Evolutionary conservation across 2,329 filamentous ascomycete genomes (phyloP).

Genomic region (Microcera coccophila): DNA sequence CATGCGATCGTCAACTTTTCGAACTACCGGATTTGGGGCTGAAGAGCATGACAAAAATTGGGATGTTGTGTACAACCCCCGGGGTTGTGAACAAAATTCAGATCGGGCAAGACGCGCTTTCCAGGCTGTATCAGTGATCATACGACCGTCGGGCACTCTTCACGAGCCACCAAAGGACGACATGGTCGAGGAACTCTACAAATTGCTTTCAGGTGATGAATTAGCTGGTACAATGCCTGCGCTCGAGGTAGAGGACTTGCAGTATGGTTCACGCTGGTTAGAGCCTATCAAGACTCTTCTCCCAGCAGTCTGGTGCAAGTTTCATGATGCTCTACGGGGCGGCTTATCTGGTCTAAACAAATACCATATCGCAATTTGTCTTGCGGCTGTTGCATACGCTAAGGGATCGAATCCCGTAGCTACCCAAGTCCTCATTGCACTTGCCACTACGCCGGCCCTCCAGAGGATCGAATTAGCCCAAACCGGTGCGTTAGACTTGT

Average conservation of each 20-base stretch:
- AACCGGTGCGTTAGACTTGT: neutral
- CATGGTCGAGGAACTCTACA: neutral
- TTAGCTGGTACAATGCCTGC: neutral
- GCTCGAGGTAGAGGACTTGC: neutral
- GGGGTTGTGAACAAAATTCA: conserved; percentile 2
- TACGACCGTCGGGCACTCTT: conserved; percentile 5
- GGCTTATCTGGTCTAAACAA: neutral
- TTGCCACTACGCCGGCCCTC: neutral
- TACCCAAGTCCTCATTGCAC: neutral
- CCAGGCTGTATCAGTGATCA: conserved; percentile 1
- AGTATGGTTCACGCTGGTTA: neutral
- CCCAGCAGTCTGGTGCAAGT: neutral
- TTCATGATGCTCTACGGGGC: neutral
- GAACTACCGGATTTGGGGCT: conserved; percentile 17
- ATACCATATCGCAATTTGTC: neutral
- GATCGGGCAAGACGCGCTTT: neutral
- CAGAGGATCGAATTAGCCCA: neutral
- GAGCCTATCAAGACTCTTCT: neutral
- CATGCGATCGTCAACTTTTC: conserved; percentile 7
- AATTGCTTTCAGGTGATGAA: neutral
- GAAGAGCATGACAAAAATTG: conserved; percentile 11
- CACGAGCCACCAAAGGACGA: neutral
- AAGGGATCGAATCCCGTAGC: neutral
- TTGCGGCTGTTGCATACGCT: neutral
- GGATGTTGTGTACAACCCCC: conserved; percentile 11